Evolutionary conservation across 2,329 filamentous ascomycete genomes (phyloP).

Genomic region (Lachnellula suecica): DNA sequence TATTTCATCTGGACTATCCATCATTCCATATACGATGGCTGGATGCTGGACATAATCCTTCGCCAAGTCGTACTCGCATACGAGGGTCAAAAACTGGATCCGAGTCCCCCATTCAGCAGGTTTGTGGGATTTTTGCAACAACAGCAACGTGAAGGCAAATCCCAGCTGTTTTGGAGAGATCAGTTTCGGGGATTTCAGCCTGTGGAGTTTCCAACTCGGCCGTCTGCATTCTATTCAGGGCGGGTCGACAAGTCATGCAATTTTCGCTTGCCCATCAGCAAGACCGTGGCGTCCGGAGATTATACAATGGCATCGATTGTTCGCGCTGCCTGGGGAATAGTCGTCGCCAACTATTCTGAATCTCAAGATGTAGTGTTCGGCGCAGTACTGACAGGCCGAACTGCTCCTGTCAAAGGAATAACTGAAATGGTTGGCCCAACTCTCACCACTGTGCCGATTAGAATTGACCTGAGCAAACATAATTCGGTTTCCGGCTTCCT

Average conservation of each 20-base stretch:
- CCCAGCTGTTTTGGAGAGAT: too few species aligned
- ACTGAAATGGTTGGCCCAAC: constrained; percentile 42
- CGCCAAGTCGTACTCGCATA: background rate
- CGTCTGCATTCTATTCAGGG: too few species aligned
- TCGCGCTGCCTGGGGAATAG: constrained; percentile 38
- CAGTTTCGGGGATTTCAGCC: too few species aligned
- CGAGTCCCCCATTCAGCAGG: background rate
- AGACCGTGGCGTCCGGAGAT: too few species aligned
- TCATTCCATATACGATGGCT: constrained; percentile 17
- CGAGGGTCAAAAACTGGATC: background rate
- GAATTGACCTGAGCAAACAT: constrained; percentile 32
- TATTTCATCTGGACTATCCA: constrained; percentile 17
- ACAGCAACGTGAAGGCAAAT: too few species aligned
- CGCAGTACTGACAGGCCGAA: constrained; percentile 41
- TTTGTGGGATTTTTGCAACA: too few species aligned
- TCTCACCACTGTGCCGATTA: constrained; percentile 41
- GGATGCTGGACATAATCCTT: constrained; percentile 1
- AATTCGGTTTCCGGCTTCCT: constrained; percentile 40
- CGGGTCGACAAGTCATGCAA: background rate
- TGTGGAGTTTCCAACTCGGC: too few species aligned
- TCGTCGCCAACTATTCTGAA: constrained; percentile 36
- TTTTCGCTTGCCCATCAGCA: constrained; percentile 16
- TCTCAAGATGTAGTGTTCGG: constrained; percentile 42
- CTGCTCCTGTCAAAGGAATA: constrained; percentile 35
- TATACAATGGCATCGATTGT: constrained; percentile 45